Evolutionary conservation across 2,329 filamentous ascomycete species (phyloP).

Genomic region (Thielaviopsis populi): DNA sequence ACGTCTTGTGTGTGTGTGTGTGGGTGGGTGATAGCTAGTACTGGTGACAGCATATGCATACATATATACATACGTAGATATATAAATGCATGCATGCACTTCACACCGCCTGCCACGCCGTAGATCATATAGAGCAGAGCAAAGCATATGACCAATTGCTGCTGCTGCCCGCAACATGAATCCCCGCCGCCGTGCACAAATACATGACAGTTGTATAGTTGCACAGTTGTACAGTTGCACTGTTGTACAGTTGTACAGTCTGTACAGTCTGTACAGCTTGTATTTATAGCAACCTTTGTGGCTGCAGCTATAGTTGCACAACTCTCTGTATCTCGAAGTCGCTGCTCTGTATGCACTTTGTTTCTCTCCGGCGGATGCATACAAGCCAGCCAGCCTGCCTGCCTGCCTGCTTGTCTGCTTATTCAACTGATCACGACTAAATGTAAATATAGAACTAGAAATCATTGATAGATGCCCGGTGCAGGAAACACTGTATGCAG

Average conservation of each 20-base stretch:
- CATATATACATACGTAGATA: not conserved
- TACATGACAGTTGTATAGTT: not conserved
- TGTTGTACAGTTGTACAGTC: no score
- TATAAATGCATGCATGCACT: not conserved
- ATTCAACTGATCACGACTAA: not conserved
- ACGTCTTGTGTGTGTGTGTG: not conserved
- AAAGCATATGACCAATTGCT: not conserved
- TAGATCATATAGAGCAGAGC: not conserved
- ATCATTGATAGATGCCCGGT: not conserved
- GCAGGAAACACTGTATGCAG: not conserved
- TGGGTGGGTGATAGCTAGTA: not conserved
- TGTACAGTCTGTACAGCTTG: no score
- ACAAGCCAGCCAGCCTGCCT: not conserved
- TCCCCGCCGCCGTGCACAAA: not conserved
- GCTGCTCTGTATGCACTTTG: not conserved
- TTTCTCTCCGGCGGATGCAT: not conserved
- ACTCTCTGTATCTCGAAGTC: not conserved
- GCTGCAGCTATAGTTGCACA: not conserved
- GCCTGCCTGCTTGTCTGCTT: not conserved
- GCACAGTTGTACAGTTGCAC: no score
- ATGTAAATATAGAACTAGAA: not conserved
- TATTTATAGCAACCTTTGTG: not conserved
- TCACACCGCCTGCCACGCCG: not conserved
- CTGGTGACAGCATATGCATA: not conserved
- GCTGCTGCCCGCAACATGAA: no score